Conservation (phyloP, 345 rosid genomes). For the Camelina sativa region DNA sequence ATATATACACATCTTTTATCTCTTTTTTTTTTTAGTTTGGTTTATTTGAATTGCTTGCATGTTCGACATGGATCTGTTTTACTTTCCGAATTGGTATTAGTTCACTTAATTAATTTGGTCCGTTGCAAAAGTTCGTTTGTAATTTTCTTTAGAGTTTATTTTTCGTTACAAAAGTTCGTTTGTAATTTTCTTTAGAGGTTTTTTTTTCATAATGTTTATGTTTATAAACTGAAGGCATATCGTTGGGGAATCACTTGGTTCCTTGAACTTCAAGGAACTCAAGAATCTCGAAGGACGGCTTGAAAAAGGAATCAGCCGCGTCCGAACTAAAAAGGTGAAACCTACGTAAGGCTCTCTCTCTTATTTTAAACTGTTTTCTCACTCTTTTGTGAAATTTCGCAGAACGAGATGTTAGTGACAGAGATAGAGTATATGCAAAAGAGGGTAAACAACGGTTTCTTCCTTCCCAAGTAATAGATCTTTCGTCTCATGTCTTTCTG, state of each 20-base stretch:
- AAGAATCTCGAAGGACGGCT: slow-evolving; percentile 77
- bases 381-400: slow-evolving; percentile 28
- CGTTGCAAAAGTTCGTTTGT: not conserved
- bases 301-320: slow-evolving; percentile 86
- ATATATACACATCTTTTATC: not conserved
- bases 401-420: slow-evolving; percentile 76
- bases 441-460: slow-evolving; percentile 55
- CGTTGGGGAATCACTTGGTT: slow-evolving; percentile 78
- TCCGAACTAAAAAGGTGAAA: slow-evolving; percentile 84
- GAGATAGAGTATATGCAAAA: slow-evolving; percentile 94
- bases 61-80: too few relatives aligned
- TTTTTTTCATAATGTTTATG: slow-evolving; percentile 4
- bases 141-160: not conserved
- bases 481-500: not conserved
- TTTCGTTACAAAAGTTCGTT: not conserved
- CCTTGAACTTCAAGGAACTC: slow-evolving; percentile 71
- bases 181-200: not conserved
- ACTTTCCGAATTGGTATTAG: too few relatives aligned
- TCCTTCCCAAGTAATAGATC: slow-evolving; percentile 7
- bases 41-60: not conserved
- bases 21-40: not conserved
- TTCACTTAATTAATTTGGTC: too few relatives aligned
- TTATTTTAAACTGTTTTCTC: slow-evolving; percentile 11
- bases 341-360: not conserved
- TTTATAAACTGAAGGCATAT: slow-evolving; percentile 50